A percentile compares a stretch with the other conserved stretches of the same genome.
Evolutionary conservation across 306 rosid genomes (phyloP).

Genomic region (Castanea sativa): DNA sequence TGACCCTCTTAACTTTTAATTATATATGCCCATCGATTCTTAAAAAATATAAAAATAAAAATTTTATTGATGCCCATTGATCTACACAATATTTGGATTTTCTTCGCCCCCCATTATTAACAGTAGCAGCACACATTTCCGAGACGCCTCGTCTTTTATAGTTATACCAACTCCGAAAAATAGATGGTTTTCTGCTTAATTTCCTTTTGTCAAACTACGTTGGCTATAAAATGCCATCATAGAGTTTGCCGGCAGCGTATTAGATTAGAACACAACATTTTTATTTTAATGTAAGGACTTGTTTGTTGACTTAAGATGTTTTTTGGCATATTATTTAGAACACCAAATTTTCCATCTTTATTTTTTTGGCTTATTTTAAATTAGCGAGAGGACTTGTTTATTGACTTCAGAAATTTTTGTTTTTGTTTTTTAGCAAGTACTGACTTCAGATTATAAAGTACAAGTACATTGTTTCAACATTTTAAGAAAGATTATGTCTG

Average conservation of each 20-base stretch:
- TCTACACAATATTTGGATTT: background rate
- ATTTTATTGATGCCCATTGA: background rate
- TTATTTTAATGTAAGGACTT: too few species aligned
- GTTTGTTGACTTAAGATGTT: too few species aligned
- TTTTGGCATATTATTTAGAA: too few species aligned
- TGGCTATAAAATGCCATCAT: background rate
- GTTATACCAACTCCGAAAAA: background rate
- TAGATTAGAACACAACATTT: background rate
- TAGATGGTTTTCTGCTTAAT: background rate
- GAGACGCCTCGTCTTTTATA: conserved; percentile 25
- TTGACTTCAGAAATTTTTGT: too few species aligned
- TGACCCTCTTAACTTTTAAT: background rate
- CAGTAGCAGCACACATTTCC: conserved; percentile 7
- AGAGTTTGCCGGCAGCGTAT: background rate
- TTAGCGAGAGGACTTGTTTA: too few species aligned
- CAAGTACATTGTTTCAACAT: too few species aligned
- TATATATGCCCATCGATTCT: background rate
- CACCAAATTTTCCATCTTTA: too few species aligned
- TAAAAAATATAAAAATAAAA: too few species aligned
- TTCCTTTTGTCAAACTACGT: background rate
- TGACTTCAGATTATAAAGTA: too few species aligned
- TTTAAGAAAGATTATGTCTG: too few species aligned
- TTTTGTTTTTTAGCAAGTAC: too few species aligned
- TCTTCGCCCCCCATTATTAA: conserved; percentile 11
- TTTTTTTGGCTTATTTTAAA: too few species aligned